phyloP scores from a whole-genome alignment of 2,329 filamentous ascomycete genomes.

The Calycina marina region DNA sequence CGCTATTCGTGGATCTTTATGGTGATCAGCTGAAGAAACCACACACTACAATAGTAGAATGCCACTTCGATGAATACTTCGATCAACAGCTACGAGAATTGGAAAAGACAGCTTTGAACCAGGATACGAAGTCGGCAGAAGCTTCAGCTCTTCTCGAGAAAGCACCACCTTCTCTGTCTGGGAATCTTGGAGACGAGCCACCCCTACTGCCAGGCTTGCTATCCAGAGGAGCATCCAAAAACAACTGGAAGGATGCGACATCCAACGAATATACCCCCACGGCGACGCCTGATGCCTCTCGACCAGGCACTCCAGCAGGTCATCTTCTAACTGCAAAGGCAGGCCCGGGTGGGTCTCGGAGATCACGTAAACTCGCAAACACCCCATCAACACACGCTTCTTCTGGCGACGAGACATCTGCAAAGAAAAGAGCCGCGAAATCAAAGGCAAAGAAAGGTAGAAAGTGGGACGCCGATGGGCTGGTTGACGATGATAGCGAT shows the following conservation, averaged over 20 bases:
- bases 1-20: constrained; percentile 83
- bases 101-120: constrained; percentile 36
- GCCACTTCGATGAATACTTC: constrained; percentile 85
- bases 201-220: constrained; percentile 28
- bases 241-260: constrained; percentile 17
- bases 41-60: constrained; percentile 65
- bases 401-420: constrained; percentile 66
- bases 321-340: constrained; percentile 60
- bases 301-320: constrained; percentile 59
- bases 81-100: constrained; percentile 82
- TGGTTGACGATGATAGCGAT: constrained; percentile 65
- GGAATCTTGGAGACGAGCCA: constrained; percentile 29
- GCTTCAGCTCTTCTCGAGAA: constrained; percentile 14
- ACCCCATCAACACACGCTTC: constrained; percentile 46
- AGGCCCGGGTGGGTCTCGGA: constrained; percentile 65
- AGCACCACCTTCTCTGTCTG: constrained; percentile 10
- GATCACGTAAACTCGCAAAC: constrained; percentile 59
- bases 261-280: constrained; percentile 49
- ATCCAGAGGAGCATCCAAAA: constrained; percentile 18
- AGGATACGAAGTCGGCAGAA: constrained; percentile 16
- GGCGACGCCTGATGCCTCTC: constrained; percentile 59
- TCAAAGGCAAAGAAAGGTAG: constrained; percentile 66
- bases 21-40: constrained; percentile 73
- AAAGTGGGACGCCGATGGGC: constrained; percentile 83
- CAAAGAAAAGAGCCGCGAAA: constrained; percentile 34